These are phyloP conservation scores for Ammopiptanthus mongolicus DNA, from an alignment of 306 rosid species.

Conservation along the genomic window DNA sequence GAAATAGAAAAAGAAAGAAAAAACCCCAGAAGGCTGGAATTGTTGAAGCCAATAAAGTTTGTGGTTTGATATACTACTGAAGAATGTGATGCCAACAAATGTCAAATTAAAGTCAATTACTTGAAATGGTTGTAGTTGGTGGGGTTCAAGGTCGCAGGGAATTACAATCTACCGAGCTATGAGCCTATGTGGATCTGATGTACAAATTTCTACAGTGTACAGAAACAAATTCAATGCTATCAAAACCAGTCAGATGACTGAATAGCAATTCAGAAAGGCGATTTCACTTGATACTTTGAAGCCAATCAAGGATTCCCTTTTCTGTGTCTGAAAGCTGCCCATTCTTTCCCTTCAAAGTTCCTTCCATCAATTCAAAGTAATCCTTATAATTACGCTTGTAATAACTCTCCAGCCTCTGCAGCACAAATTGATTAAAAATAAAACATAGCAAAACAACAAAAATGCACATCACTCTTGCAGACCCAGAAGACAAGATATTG, in stretches of 20 bases:
- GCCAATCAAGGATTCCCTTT: constrained; percentile 87
- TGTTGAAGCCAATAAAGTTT: neutral
- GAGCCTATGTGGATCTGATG: constrained; percentile 2
- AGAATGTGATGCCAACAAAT: constrained; percentile 21
- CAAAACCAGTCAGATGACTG: neutral
- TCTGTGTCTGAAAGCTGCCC: constrained; percentile 62
- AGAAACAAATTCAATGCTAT: constrained; percentile 13
- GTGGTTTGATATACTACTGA: neutral
- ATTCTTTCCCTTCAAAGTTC: constrained; percentile 44
- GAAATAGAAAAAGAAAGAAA: neutral
- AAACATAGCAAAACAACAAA: neutral
- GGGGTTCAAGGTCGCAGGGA: constrained; percentile 17
- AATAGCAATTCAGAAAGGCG: neutral
- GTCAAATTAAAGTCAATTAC: neutral
- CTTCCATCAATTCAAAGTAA: constrained; percentile 78
- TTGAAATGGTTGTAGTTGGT: constrained; percentile 1
- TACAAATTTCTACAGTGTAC: constrained; percentile 13
- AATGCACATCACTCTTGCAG: neutral
- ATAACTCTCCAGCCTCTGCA: constrained; percentile 76
- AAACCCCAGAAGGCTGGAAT: neutral
- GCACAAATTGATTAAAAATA: neutral
- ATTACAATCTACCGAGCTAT: neutral
- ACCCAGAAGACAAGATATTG: neutral
- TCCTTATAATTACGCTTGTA: constrained; percentile 94
- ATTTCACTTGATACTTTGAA: constrained; percentile 50